These are phyloP conservation scores for Apiospora hydei DNA, from an alignment of 2,329 filamentous ascomycete species.

Conservation along the genomic window DNA sequence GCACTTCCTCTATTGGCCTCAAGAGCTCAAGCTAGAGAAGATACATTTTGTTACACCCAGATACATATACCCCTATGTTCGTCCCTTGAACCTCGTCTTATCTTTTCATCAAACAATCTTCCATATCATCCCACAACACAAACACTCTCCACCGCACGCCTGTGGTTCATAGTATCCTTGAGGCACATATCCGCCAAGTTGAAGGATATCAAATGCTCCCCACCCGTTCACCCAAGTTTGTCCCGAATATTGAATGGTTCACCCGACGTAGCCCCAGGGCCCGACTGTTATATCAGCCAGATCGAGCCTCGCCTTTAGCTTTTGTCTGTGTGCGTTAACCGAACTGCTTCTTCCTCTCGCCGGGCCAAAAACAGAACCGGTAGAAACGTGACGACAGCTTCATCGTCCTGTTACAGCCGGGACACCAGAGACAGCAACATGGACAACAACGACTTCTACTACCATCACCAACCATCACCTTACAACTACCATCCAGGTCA, in stretches of 20 bases:
- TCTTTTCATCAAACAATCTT: background rate
- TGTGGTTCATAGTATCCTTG: background rate
- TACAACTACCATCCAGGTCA: background rate
- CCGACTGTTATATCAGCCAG: background rate
- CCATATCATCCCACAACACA: background rate
- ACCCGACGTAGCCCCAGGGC: background rate
- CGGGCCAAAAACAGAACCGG: background rate
- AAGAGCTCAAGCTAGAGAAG: background rate
- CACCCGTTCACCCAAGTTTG: constrained; percentile 13
- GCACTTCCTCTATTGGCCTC: background rate
- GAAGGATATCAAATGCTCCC: background rate
- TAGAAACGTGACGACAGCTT: constrained; percentile 10
- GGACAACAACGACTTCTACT: background rate
- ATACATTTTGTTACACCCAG: background rate
- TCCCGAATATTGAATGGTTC: background rate
- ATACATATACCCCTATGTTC: constrained; percentile 2
- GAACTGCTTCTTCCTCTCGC: background rate
- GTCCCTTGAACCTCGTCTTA: constrained; percentile 3
- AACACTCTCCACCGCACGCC: background rate
- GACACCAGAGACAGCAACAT: background rate
- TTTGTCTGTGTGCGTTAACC: background rate
- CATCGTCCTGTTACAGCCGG: background rate
- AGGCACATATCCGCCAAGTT: background rate
- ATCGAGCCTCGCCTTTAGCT: background rate
- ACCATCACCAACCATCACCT: background rate